A percentile compares a stretch with the other conserved stretches of the same genome.
Evolutionary conservation across 495 filamentous ascomycete species (phyloP).

Genomic region (Halenospora varia): DNA sequence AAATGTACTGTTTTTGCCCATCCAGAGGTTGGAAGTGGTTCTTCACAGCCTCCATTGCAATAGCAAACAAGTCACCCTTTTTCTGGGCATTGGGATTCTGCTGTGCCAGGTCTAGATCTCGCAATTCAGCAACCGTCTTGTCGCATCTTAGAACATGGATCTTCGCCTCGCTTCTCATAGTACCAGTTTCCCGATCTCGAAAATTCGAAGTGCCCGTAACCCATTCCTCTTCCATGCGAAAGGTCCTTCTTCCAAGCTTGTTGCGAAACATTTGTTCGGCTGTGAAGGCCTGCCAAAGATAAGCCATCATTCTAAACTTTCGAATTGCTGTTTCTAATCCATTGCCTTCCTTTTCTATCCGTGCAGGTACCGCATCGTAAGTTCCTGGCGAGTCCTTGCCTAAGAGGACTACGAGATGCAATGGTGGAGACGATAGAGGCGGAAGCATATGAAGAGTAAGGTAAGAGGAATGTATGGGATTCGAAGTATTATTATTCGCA

Average conservation of each 20-base stretch:
- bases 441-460: conserved; percentile 82
- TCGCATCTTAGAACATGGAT: conserved; percentile 76
- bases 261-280: conserved; percentile 92
- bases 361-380: conserved; percentile 76
- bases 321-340: conserved; percentile 70
- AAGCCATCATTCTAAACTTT: conserved; percentile 88
- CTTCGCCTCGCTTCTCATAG: conserved; percentile 85
- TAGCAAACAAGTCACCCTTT: conserved; percentile 66
- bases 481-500: conserved; percentile 61
- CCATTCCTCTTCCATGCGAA: conserved; percentile 93
- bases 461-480: conserved; percentile 71
- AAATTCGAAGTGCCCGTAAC: conserved; percentile 70
- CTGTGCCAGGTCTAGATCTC: conserved; percentile 75
- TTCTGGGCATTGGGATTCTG: conserved; percentile 64
- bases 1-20: conserved; percentile 82
- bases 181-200: conserved; percentile 60
- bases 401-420: conserved; percentile 80
- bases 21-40: conserved; percentile 67
- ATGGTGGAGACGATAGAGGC: conserved; percentile 65
- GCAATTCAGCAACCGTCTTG: conserved; percentile 81
- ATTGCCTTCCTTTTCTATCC: conserved; percentile 74
- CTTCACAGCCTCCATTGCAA: conserved; percentile 71
- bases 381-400: conserved; percentile 85
- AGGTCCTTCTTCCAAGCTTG: conserved; percentile 75
- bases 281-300: conserved; percentile 94